phyloP scores from a whole-genome alignment of 495 filamentous ascomycete species.

The Penicillium chermesinum region DNA sequence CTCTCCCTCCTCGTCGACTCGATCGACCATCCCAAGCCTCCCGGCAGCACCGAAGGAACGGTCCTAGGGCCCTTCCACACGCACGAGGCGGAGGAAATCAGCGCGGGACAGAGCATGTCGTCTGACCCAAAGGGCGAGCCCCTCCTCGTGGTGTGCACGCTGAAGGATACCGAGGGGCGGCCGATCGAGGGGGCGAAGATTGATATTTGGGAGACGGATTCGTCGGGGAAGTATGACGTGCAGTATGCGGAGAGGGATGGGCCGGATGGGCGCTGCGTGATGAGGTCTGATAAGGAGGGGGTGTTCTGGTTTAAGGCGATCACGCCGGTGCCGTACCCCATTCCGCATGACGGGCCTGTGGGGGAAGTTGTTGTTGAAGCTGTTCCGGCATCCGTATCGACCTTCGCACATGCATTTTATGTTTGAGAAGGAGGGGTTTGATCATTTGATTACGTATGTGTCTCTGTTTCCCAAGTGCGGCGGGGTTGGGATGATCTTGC shows the following conservation, averaged over 20 bases:
- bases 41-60: slow-evolving; percentile 72
- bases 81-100: slow-evolving; percentile 67
- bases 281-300: slow-evolving; percentile 65
- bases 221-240: slow-evolving; percentile 82
- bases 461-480: background rate
- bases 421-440: slow-evolving; percentile 82
- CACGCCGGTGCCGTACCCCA: slow-evolving; percentile 82
- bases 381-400: slow-evolving; percentile 74
- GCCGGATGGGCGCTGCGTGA: slow-evolving; percentile 76
- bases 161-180: slow-evolving; percentile 62
- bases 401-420: slow-evolving; percentile 94
- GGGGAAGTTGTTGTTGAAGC: slow-evolving; percentile 65
- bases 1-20: slow-evolving; percentile 84
- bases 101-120: slow-evolving; percentile 64
- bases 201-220: slow-evolving; percentile 94
- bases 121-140: slow-evolving; percentile 55
- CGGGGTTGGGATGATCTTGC: background rate
- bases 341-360: slow-evolving; percentile 86
- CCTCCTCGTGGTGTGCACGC: slow-evolving; percentile 69
- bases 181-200: slow-evolving; percentile 69
- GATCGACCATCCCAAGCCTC: slow-evolving; percentile 87
- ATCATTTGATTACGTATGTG: slow-evolving; percentile 77
- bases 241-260: slow-evolving; percentile 66
- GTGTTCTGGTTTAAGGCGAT: slow-evolving; percentile 87
- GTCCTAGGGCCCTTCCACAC: slow-evolving; percentile 94